Evolutionary conservation across 2,329 filamentous ascomycete species (phyloP).

Genomic region (Fusarium sp.): DNA sequence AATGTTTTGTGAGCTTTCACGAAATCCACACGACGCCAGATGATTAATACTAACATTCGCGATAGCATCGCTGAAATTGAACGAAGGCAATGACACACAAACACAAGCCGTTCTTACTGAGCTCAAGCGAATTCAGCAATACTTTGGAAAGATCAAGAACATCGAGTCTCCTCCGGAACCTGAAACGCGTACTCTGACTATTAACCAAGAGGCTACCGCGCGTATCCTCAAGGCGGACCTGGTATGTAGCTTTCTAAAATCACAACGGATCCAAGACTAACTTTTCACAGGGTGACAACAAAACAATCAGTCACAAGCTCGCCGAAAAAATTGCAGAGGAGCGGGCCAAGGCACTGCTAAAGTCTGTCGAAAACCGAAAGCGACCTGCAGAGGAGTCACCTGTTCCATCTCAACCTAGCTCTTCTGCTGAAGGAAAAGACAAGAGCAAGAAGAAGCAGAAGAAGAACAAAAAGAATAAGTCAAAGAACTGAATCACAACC

Average conservation of each 20-base stretch:
- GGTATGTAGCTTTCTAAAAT: conserved; percentile 58
- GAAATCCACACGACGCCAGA: no score
- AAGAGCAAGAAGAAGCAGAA: conserved; percentile 52
- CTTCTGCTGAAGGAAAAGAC: conserved; percentile 29
- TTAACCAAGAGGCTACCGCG: conserved; percentile 81
- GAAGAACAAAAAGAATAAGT: conserved; percentile 49
- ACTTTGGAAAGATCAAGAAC: conserved; percentile 90
- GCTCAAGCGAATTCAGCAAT: conserved; percentile 86
- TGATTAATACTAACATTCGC: background rate
- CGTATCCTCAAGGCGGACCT: conserved; percentile 87
- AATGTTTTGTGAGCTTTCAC: conserved; percentile 75
- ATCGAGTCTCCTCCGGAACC: conserved; percentile 67
- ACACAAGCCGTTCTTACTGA: conserved; percentile 88
- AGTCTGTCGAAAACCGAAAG: conserved; percentile 59
- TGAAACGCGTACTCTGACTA: conserved; percentile 63
- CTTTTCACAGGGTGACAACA: conserved; percentile 59
- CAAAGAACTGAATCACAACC: conserved; percentile 37
- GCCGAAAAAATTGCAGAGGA: conserved; percentile 68
- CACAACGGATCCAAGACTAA: conserved; percentile 26
- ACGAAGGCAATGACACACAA: conserved; percentile 81
- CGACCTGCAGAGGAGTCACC: conserved; percentile 53
- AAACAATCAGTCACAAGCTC: conserved; percentile 63
- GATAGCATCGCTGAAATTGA: conserved; percentile 76
- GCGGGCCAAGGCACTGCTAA: conserved; percentile 63
- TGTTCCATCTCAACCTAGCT: conserved; percentile 38